phyloP scores from a whole-genome alignment of 108 stramenopile species.

The Parietichytrium sp. region DNA sequence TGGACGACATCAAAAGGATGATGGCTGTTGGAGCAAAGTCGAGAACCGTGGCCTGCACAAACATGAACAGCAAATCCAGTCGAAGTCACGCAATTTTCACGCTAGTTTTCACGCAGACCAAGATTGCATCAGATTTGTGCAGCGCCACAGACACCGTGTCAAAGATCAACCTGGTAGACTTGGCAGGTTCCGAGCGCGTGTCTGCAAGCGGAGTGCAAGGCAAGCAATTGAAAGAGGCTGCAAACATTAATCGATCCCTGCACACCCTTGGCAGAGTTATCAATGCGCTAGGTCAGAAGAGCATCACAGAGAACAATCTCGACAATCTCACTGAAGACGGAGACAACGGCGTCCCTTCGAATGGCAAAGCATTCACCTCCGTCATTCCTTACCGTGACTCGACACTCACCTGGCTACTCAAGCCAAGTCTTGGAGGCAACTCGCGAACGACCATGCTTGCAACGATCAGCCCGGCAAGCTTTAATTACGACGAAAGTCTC shows the following conservation, averaged over 20 bases:
- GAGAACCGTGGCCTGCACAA: neutral
- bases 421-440: slow-evolving; percentile 47
- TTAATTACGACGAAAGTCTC: slow-evolving; percentile 53
- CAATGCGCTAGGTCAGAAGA: neutral
- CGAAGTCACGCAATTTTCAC: slow-evolving; percentile 43
- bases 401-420: slow-evolving; percentile 62
- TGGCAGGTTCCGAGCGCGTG: slow-evolving; percentile 44
- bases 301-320: too few relatives aligned
- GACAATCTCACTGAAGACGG: too few relatives aligned
- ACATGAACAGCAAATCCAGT: neutral
- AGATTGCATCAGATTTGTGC: neutral
- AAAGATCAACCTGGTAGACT: slow-evolving; percentile 40
- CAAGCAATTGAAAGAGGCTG: slow-evolving; percentile 40
- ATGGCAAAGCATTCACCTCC: neutral
- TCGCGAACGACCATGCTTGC: slow-evolving; percentile 58
- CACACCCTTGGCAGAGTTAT: slow-evolving; percentile 38
- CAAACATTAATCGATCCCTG: slow-evolving; percentile 45
- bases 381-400: slow-evolving; percentile 67
- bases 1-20: slow-evolving; percentile 43
- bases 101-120: slow-evolving; percentile 45
- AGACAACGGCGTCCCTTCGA: too few relatives aligned
- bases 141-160: neutral
- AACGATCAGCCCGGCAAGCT: slow-evolving; percentile 46
- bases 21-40: neutral
- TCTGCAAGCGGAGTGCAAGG: neutral